A percentile compares a stretch with the other conserved stretches of the same genome.
These are phyloP conservation scores for Phyllostachys edulis DNA, from an alignment of 176 grass and related monocot species.

Conservation along the genomic window DNA sequence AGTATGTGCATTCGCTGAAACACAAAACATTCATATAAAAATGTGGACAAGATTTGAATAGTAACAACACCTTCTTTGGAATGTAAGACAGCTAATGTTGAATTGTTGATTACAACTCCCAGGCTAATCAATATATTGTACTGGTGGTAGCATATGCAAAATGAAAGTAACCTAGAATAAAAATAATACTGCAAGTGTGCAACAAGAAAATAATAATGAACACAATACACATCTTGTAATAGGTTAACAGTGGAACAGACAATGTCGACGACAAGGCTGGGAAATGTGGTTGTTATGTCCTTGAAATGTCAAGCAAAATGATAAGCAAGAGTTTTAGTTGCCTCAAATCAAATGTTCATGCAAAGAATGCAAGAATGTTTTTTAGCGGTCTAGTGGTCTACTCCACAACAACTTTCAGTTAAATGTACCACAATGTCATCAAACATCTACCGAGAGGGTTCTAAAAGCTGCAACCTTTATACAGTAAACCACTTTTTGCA, in stretches of 20 bases:
- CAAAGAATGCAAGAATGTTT: slow-evolving; percentile 5
- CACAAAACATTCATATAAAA: background rate
- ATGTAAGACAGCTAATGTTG: background rate
- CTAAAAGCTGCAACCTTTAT: background rate
- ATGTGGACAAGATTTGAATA: background rate
- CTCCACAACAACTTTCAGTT: background rate
- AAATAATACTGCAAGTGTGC: too few relatives aligned
- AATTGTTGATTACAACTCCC: slow-evolving; percentile 2
- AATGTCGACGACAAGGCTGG: slow-evolving; percentile 11
- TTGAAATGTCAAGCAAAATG: slow-evolving; percentile 39
- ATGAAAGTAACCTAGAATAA: too few relatives aligned
- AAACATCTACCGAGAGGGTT: background rate
- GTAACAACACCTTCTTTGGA: background rate
- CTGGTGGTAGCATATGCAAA: too few relatives aligned
- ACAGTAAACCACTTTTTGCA: background rate
- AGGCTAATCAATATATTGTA: background rate
- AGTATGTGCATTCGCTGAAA: slow-evolving; percentile 62
- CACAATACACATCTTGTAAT: background rate
- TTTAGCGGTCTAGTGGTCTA: background rate
- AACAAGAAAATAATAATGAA: background rate
- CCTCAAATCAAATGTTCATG: slow-evolving; percentile 16
- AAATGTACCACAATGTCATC: background rate
- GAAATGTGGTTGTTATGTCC: slow-evolving; percentile 99
- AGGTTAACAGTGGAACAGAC: background rate
- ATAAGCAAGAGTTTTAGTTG: background rate